phyloP scores from a whole-genome alignment of 2,329 filamentous ascomycete genomes.

The Fusarium tuaranense region DNA sequence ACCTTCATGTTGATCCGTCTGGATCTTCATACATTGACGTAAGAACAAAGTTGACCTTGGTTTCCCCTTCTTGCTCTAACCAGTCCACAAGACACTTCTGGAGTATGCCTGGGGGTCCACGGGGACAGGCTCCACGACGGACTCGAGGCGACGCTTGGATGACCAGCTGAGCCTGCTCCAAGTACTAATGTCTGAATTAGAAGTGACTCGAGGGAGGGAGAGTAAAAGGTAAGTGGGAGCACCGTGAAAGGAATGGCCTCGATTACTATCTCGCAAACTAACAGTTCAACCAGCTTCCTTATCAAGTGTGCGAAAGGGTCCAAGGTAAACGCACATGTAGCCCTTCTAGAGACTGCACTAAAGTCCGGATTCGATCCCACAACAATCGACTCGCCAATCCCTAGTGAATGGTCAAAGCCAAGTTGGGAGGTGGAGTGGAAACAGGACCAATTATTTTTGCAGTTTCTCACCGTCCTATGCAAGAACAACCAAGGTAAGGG shows the following conservation, averaged over 20 bases:
- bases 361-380: neutral
- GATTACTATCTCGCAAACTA: neutral
- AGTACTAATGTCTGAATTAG: neutral
- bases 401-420: neutral
- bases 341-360: neutral
- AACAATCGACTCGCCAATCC: neutral
- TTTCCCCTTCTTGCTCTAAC: neutral
- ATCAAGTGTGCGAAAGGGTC: neutral
- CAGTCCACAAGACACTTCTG: neutral
- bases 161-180: neutral
- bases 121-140: rapidly evolving
- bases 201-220: neutral
- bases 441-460: neutral
- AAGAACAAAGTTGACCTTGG: neutral
- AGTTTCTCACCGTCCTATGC: neutral
- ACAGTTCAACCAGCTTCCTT: slow-evolving; percentile 3
- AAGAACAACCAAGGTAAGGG: neutral
- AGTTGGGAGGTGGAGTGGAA: too few relatives aligned
- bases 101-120: rapidly evolving
- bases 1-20: neutral
- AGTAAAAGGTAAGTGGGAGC: neutral
- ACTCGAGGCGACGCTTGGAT: too few relatives aligned
- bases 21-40: slow-evolving; percentile 9
- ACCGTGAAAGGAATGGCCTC: rapidly evolving
- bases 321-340: rapidly evolving